These are phyloP conservation scores for Trichoderma asperellum DNA, from an alignment of 2,329 filamentous ascomycete genomes.

Conservation along the genomic window DNA sequence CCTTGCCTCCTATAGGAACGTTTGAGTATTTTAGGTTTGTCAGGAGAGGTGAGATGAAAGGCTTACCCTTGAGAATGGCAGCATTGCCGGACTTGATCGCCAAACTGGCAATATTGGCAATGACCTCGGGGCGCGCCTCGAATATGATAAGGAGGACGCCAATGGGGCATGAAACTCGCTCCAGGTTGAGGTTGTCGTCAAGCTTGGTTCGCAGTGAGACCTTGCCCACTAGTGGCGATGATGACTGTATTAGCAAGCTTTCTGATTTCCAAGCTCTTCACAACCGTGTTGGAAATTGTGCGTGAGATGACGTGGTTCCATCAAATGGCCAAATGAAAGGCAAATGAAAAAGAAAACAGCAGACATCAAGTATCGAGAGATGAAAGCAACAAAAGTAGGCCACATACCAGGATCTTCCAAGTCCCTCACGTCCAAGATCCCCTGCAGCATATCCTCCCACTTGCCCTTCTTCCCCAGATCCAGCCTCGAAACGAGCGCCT, in stretches of 20 bases:
- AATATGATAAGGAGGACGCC: conserved; percentile 98
- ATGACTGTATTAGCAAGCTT: background rate
- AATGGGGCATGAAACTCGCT: conserved; percentile 90
- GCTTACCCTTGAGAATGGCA: conserved; percentile 85
- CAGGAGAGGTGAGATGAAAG: background rate
- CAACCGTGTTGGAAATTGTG: background rate
- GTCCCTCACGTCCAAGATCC: conserved; percentile 83
- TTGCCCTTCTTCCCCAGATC: conserved; percentile 87
- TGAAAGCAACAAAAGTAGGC: background rate
- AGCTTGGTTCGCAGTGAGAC: conserved; percentile 81
- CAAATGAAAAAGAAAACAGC: background rate
- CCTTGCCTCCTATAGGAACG: conserved; percentile 73
- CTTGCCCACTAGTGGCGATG: conserved; percentile 67
- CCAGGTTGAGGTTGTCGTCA: conserved; percentile 82
- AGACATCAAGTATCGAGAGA: background rate
- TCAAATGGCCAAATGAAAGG: background rate
- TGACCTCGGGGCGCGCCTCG: conserved; percentile 95
- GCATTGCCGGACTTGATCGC: conserved; percentile 98
- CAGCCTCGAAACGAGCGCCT: conserved; percentile 83
- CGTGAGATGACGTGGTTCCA: background rate
- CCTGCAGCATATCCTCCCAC: conserved; percentile 97
- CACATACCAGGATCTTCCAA: conserved; percentile 81
- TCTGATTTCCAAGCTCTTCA: background rate
- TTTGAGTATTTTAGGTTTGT: background rate
- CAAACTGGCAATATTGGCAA: conserved; percentile 94